Base-by-base conservation (phyloP, 441 rosid genomes). In the Kokia cookei region DNA sequence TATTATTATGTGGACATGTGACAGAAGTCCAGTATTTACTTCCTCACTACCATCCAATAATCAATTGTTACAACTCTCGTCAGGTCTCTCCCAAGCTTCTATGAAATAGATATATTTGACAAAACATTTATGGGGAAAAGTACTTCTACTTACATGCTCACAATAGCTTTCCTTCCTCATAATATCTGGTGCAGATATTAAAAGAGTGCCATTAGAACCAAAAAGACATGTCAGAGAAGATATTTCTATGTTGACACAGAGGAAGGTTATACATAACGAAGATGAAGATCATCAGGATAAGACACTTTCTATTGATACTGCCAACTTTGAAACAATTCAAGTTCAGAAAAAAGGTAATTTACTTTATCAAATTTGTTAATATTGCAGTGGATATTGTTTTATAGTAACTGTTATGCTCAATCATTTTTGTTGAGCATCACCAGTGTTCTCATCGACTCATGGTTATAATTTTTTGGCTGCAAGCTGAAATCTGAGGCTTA, bases 1-100 rank as follows among this genome's bases (percentile, higher is more conserved):
- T 22, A 74, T 90, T 67, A 81, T 91, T 53, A 62, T 91, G 11
- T 91, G 94, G 90, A 77, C 93, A 75, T 92, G 92, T 95, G 88
- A 91, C 71, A 84, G 85, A 78, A 65, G 50, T 48, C 60, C 69
- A 7, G 13, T 81, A 71, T 84, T 80, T 32, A 55, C 87, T n/a
- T 65, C 89, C 43, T 80, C 82, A 19, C 88, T 89, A 65, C 96
- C 88, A 6, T 90, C 89, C 13, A 82, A 82, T 73, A 77, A 73
- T 75, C 84, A 70, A 58, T 75, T 74, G 72, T 61, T 92, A 71
- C 88, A 82, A 79, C 83, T 86, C 29, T 78, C 87, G 71, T 68
- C 87, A 83, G 97, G 98, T 92, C 77, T 47, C 59, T 45, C 40
- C 72, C 60, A 35, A 22, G 40, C 43, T 57, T 42, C 9, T 9